Base-by-base conservation (phyloP, 768 basidiomycete genomes). In the Amanita pallidorosea region DNA sequence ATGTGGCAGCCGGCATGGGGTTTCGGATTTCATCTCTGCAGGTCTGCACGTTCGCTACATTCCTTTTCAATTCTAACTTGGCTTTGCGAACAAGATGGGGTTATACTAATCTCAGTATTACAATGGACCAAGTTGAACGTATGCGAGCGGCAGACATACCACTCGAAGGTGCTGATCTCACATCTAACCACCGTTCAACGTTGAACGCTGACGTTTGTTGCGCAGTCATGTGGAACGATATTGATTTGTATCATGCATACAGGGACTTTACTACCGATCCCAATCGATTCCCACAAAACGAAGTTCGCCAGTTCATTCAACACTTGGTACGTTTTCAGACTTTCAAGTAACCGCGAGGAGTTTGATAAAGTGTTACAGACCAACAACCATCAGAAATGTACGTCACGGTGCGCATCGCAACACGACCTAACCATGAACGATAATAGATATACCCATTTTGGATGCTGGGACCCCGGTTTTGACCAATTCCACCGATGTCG, bases 21-120 rank as follows among this genome's bases (percentile, higher is more conserved):
- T 4, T 85, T 88, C 59, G 86, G 87, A 6, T 86, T 86, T 68
- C 86, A 90, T 53, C 71, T 86, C 13, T 83, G 82, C 67, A 73
- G 77, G 71, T 81, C 58, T n/a, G 15, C 6, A 25, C 17, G 18
- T 55, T 61, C 53, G 6, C 17, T 27, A 34, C 15, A 25, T 9
- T 17, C 8, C 5, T 31, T 27, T 31, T 9, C 7, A 20, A 3
- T 27, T 45, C 37, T 64, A 57, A 0, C 54, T 59, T n/a, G 38
- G 60, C 59, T 35, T 18, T 43, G 66, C 74, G 31, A 64, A 43
- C 63, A 61, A 58, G 68, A 60, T 65, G 71, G 70, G 63, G 71
- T 59, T 63, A 75, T 69, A 49, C 63, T 58, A 51, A 76, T 56
- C 57, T 87, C 17, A 74, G 69, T 49, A 80, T 83, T 56, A 80